phyloP scores from a whole-genome alignment of 2,329 filamentous ascomycete genomes.

The Trichoderma breve region DNA sequence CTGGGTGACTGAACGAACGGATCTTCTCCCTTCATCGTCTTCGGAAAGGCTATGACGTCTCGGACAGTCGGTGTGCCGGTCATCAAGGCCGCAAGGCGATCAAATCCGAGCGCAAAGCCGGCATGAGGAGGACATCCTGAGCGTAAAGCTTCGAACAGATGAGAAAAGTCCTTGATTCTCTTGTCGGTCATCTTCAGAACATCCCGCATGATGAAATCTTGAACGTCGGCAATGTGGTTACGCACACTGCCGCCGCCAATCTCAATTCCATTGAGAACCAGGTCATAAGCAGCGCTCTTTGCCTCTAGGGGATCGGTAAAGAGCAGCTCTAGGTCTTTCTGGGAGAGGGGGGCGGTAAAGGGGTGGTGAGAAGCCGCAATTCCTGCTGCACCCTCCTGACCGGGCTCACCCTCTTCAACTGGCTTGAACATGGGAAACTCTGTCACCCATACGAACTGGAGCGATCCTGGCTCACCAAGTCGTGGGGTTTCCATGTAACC shows the following conservation, averaged over 20 bases:
- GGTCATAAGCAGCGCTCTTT: slow-evolving; percentile 87
- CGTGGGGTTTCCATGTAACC: slow-evolving; percentile 50
- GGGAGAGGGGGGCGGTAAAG: slow-evolving; percentile 81
- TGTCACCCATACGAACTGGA: slow-evolving; percentile 80
- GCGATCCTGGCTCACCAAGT: slow-evolving; percentile 37
- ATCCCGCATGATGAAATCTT: slow-evolving; percentile 80
- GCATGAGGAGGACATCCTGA: slow-evolving; percentile 93
- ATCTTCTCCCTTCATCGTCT: slow-evolving; percentile 88
- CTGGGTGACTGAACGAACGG: slow-evolving; percentile 76
- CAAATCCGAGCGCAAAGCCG: slow-evolving; percentile 89
- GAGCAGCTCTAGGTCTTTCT: slow-evolving; percentile 71
- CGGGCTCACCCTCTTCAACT: slow-evolving; percentile 59
- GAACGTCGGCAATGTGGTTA: slow-evolving; percentile 81
- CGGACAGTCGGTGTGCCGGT: slow-evolving; percentile 72
- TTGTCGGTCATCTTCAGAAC: slow-evolving; percentile 74
- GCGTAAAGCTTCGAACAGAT: slow-evolving; percentile 77
- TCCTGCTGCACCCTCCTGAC: slow-evolving; percentile 77
- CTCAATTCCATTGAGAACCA: slow-evolving; percentile 93
- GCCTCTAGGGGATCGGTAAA: slow-evolving; percentile 68
- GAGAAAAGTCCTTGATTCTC: slow-evolving; percentile 76
- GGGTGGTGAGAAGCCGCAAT: slow-evolving; percentile 90
- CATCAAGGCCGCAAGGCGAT: slow-evolving; percentile 79
- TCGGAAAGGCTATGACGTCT: slow-evolving; percentile 97
- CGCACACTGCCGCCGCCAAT: slow-evolving; percentile 89
- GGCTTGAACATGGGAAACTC: slow-evolving; percentile 93